phyloP scores from a whole-genome alignment of 768 basidiomycete genomes.

The Mycena vulgaris region DNA sequence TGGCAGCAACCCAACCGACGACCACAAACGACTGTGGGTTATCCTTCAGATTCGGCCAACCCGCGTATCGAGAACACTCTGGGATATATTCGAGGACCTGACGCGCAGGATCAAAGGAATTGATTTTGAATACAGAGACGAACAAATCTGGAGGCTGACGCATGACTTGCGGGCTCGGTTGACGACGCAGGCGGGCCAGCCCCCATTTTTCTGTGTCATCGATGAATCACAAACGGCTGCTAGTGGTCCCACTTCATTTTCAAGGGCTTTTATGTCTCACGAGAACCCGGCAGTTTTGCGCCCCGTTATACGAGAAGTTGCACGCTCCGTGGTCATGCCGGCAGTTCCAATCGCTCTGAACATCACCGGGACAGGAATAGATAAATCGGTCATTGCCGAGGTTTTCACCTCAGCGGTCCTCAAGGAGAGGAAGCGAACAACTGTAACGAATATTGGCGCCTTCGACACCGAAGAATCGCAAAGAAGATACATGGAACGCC shows the following conservation, averaged over 20 bases:
- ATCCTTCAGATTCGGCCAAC: not conserved
- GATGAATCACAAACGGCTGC: not conserved
- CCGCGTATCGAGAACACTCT: not conserved
- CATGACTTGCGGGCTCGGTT: not conserved
- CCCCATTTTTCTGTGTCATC: not conserved
- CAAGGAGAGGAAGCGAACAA: not conserved
- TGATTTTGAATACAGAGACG: not conserved
- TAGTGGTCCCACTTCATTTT: not conserved
- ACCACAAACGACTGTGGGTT: not conserved
- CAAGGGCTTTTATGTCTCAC: not conserved
- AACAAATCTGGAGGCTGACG: not conserved
- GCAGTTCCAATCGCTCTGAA: not conserved
- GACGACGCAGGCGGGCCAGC: not conserved
- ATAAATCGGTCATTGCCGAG: not conserved
- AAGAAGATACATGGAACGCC: not conserved
- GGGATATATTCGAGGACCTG: not conserved
- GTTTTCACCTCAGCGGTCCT: not conserved
- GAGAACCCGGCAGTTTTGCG: not conserved
- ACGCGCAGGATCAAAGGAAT: not conserved
- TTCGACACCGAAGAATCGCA: not conserved
- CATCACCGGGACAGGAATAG: not conserved
- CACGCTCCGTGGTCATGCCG: not conserved
- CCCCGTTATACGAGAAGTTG: not conserved
- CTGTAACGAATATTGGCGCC: not conserved
- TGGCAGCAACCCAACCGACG: not conserved